Evolutionary conservation across 148 eudicot species (phyloP).

Genomic region (Arctostaphylos glauca): DNA sequence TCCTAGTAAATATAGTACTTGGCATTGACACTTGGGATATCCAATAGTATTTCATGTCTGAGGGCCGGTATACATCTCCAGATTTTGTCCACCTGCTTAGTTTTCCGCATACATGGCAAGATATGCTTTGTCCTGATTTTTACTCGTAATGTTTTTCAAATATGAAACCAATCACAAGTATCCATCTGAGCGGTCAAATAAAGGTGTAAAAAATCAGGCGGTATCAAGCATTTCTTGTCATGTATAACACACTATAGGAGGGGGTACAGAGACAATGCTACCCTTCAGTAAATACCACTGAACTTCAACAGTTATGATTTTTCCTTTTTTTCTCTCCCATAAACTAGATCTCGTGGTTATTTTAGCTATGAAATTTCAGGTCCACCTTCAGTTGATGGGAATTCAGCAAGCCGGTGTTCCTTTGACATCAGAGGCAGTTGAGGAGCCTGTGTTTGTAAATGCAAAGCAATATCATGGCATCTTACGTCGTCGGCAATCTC

Average conservation of each 20-base stretch:
- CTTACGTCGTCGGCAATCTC: conserved; percentile 72
- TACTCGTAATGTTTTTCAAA: too few species aligned
- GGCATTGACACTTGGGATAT: background rate
- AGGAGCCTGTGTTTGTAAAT: conserved; percentile 77
- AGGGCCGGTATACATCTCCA: background rate
- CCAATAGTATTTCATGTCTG: background rate
- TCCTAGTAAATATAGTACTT: conserved; percentile 8
- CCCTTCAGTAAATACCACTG: too few species aligned
- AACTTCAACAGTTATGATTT: too few species aligned
- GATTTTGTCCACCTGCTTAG: too few species aligned
- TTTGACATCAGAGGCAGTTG: conserved; percentile 61
- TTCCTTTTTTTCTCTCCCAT: background rate
- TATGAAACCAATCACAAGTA: too few species aligned
- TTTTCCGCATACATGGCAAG: too few species aligned
- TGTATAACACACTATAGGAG: too few species aligned
- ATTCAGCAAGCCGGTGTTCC: conserved; percentile 73
- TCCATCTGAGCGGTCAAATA: too few species aligned
- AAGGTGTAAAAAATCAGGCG: too few species aligned
- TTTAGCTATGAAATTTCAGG: conserved; percentile 30
- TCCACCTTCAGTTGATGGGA: conserved; percentile 70
- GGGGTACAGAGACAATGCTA: too few species aligned
- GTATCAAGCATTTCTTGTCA: too few species aligned
- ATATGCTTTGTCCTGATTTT: too few species aligned
- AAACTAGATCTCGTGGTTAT: background rate
- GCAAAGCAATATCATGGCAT: conserved; percentile 87